A percentile compares a stretch with the other conserved stretches of the same genome.
These are phyloP conservation scores for Arthrocladium fulminans DNA, from an alignment of 2,329 filamentous ascomycete species.

Conservation along the genomic window DNA sequence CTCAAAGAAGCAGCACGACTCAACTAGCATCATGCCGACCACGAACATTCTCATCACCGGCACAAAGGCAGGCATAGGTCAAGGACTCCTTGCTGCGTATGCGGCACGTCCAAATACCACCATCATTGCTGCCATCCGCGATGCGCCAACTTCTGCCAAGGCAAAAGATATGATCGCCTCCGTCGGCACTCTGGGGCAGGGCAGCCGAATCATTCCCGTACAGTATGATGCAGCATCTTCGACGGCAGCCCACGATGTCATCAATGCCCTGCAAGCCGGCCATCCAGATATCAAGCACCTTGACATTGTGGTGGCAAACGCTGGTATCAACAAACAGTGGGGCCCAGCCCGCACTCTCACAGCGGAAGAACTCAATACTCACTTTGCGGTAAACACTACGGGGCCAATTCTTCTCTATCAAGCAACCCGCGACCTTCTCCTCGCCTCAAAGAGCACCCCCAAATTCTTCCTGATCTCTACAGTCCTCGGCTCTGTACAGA, in stretches of 20 bases:
- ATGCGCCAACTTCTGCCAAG: slow-evolving; percentile 11
- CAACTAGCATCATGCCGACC: neutral
- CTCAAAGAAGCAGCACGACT: too few relatives aligned
- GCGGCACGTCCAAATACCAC: slow-evolving; percentile 12
- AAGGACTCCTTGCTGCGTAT: slow-evolving; percentile 14
- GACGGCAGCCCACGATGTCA: slow-evolving; percentile 26
- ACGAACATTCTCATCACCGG: neutral
- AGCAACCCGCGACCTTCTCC: slow-evolving; percentile 31
- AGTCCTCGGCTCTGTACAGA: slow-evolving; percentile 28
- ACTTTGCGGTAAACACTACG: slow-evolving; percentile 37
- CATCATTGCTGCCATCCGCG: slow-evolving; percentile 18
- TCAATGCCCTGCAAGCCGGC: slow-evolving; percentile 23
- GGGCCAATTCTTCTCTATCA: slow-evolving; percentile 27
- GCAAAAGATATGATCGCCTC: slow-evolving; percentile 22
- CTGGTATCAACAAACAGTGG: slow-evolving; percentile 33
- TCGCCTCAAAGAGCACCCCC: slow-evolving; percentile 19
- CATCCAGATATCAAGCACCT: slow-evolving; percentile 30
- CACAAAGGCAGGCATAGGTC: slow-evolving; percentile 13
- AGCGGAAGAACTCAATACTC: slow-evolving; percentile 30
- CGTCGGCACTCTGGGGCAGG: slow-evolving; percentile 27
- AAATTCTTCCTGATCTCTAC: slow-evolving; percentile 34
- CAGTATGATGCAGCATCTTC: slow-evolving; percentile 31
- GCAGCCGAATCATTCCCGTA: slow-evolving; percentile 33
- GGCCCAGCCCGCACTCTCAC: slow-evolving; percentile 28
- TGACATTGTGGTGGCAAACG: slow-evolving; percentile 45